Base-by-base conservation (phyloP, 352 stramenopile species). In the Phytophthora meadii region DNA sequence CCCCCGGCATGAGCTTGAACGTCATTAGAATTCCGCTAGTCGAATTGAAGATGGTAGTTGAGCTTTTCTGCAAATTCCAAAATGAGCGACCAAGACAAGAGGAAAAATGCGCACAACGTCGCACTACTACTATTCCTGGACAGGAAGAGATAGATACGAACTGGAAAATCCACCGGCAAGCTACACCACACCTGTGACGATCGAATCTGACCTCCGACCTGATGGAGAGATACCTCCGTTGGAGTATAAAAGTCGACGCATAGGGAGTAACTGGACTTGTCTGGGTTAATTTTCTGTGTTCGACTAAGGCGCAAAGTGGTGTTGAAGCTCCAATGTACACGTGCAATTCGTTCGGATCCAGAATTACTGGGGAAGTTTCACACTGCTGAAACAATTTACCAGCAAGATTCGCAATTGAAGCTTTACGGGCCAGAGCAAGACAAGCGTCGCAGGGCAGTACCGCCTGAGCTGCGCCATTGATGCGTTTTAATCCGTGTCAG, bases 1-100 rank as follows among this genome's bases (percentile, higher is more conserved):
- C 81, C 22, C 73, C 66, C 25, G 76, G 75, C 12, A 80, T 56
- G 46, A 84, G 44, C 50, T 72, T 79, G 72, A 84, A 84, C 53
- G 68, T 48, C 40, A 68, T 77, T 19, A 9, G 9, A 36, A 32
- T 51, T 30, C 25, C 37, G 14, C 37, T 36, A 56, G 49, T 56
- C 34, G 48, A 30, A 40, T 9, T 5, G 6, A 10, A 42, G 37
- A 42, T 9, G 46, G 37, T 42, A 14, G 37, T 42, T 42, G 37
- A 42, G 37, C n/a, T 42, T n/a, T 4, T 19, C 46, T 17, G 27
- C 27, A 36, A 52, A 52, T 52, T 52, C 25, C 46, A 40, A 52
- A 52, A 39, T 52, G 46, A 52, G 25, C 46, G 17, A 48, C 22
- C 5, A 27, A 36, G 11, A 17, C 44, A 50, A 50, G 30, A 34